These are phyloP conservation scores for Ampelocalamus luodianensis DNA, from an alignment of 176 grass and related monocot species.

Conservation along the genomic window DNA sequence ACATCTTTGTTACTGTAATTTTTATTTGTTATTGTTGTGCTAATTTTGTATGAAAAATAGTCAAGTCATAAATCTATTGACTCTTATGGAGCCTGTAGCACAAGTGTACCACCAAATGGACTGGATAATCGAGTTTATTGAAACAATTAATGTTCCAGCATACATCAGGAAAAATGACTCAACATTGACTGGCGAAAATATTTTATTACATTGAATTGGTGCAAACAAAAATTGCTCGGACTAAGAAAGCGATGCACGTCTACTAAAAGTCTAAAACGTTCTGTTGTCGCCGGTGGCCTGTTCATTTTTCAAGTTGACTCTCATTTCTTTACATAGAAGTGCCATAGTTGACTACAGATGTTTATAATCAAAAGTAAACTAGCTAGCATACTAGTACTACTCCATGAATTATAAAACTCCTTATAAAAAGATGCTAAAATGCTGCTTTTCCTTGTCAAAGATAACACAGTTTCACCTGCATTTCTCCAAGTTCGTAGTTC, in stretches of 20 bases:
- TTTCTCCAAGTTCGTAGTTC: background rate
- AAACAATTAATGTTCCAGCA: background rate
- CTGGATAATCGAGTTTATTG: background rate
- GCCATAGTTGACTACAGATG: background rate
- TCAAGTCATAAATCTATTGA: background rate
- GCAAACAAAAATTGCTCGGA: background rate
- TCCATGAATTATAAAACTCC: background rate
- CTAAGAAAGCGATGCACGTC: background rate
- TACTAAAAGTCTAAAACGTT: background rate
- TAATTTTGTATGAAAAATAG: background rate
- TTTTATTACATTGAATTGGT: background rate
- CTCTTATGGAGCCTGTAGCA: background rate
- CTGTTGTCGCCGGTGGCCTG: background rate
- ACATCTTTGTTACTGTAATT: background rate
- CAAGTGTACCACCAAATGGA: background rate
- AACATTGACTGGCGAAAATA: background rate
- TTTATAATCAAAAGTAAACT: conserved; percentile 6
- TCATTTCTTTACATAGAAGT: conserved; percentile 6
- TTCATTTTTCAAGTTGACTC: conserved; percentile 30
- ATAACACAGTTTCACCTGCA: background rate
- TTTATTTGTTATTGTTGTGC: background rate
- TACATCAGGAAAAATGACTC: background rate
- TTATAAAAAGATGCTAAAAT: background rate
- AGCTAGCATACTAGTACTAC: background rate
- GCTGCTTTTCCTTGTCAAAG: background rate